Conservation (phyloP, 257 asterid genomes). For the Capsicum pubescens region DNA sequence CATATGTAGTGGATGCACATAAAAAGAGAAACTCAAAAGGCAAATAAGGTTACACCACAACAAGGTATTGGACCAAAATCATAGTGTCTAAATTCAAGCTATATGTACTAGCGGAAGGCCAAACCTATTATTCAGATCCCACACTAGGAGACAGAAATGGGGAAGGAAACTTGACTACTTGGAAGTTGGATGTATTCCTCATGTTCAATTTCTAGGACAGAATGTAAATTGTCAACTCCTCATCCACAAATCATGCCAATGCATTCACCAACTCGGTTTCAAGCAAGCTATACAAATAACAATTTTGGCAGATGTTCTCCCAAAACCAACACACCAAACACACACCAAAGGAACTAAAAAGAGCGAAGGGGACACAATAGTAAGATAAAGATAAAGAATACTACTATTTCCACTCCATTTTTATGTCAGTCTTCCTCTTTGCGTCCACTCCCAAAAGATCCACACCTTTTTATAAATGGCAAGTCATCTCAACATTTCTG, state of each 20-base stretch:
- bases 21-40: not conserved
- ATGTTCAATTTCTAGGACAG: not conserved
- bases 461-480: not conserved
- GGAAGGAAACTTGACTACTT: not conserved
- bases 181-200: not conserved
- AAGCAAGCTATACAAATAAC: not conserved
- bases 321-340: not conserved
- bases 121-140: not conserved
- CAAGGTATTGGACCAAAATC: not conserved
- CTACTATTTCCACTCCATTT: not conserved
- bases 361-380: not conserved
- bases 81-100: not conserved
- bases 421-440: not conserved
- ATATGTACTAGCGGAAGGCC: not conserved
- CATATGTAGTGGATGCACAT: not conserved
- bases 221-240: not conserved
- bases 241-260: not conserved
- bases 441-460: not conserved
- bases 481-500: not conserved
- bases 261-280: slow-evolving; percentile 7
- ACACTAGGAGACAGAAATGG: not conserved
- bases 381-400: not conserved
- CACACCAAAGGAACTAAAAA: slow-evolving; percentile 10
- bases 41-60: not conserved
- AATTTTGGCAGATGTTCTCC: not conserved